Percentiles rank a stretch among this genome's conserved stretches.
These are phyloP conservation scores for Penicillium psychrosexuale DNA, from an alignment of 2,329 filamentous ascomycete genomes.

Conservation along the genomic window DNA sequence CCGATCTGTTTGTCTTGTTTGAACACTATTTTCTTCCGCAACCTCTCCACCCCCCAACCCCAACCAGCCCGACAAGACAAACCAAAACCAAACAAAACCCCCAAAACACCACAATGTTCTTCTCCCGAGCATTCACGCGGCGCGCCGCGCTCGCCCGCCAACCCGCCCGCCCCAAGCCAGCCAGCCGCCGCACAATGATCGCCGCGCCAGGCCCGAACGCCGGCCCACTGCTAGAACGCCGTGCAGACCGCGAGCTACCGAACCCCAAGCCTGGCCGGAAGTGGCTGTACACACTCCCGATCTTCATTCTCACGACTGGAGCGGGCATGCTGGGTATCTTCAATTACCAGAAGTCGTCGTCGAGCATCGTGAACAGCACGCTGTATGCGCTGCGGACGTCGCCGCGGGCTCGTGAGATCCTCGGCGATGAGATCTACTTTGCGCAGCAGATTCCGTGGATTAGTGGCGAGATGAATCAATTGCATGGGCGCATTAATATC, in stretches of 20 bases:
- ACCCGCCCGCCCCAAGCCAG: slow-evolving; percentile 7
- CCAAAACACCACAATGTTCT: slow-evolving; percentile 8
- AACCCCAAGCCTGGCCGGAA: slow-evolving; percentile 48
- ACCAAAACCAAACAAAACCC: background rate
- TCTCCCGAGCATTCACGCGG: slow-evolving; percentile 14
- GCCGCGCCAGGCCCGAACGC: slow-evolving; percentile 50
- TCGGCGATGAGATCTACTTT: slow-evolving; percentile 88
- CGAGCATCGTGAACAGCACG: slow-evolving; percentile 77
- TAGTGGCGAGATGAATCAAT: slow-evolving; percentile 82
- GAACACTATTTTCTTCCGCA: slow-evolving; percentile 11
- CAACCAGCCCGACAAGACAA: background rate
- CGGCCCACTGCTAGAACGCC: slow-evolving; percentile 52
- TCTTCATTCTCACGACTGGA: slow-evolving; percentile 72
- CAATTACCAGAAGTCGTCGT: slow-evolving; percentile 98
- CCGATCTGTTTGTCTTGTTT: slow-evolving; percentile 28
- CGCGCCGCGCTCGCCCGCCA: slow-evolving; percentile 14
- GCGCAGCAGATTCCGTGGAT: slow-evolving; percentile 78
- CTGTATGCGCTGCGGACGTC: slow-evolving; percentile 89
- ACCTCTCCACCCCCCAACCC: slow-evolving; percentile 7
- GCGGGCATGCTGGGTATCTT: slow-evolving; percentile 81
- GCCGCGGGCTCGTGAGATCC: slow-evolving; percentile 65
- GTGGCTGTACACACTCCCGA: slow-evolving; percentile 71
- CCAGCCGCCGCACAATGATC: slow-evolving; percentile 45
- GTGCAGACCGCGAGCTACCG: slow-evolving; percentile 53
- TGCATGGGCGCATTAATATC: slow-evolving; percentile 88